Percentiles rank a stretch among this genome's conserved stretches.
Conservation (phyloP, 1,284 basidiomycete genomes). For the Rhodotorula sp. region DNA sequence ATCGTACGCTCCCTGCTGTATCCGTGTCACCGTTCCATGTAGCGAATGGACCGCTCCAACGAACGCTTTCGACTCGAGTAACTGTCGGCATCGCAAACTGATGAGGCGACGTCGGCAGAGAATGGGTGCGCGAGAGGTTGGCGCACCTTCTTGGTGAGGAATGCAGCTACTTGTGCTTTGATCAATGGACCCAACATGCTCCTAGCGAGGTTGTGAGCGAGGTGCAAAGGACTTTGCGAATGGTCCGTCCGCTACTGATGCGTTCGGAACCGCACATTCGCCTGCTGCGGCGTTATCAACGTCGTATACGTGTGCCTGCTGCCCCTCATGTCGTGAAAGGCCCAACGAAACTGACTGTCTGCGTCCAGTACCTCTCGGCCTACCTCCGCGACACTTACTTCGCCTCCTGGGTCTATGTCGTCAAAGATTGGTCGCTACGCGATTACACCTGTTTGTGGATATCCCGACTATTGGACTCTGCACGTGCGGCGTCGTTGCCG, state of each 20-base stretch:
- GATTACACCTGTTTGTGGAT: neutral
- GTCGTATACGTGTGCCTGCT: neutral
- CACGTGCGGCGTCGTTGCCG: neutral
- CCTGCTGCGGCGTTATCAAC: conserved; percentile 1
- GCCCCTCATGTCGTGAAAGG: neutral
- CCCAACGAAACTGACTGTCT: no score
- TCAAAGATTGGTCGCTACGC: neutral
- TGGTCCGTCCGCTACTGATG: no score
- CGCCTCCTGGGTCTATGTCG: neutral
- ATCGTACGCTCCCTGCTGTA: conserved; percentile 29
- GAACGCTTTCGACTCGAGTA: conserved; percentile 20
- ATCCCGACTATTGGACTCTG: neutral
- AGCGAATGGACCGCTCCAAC: conserved; percentile 12
- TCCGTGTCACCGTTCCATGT: conserved; percentile 9
- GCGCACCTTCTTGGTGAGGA: conserved; percentile 30
- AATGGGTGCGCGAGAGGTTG: neutral
- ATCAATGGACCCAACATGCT: conserved; percentile 32
- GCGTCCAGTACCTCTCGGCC: no score
- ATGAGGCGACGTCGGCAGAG: neutral
- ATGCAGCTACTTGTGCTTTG: conserved; percentile 31
- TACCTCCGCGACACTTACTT: neutral
- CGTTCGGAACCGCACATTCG: conserved; percentile 9
- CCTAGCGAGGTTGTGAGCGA: no score
- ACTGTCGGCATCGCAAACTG: neutral
- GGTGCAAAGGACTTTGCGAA: neutral